phyloP scores from a whole-genome alignment of 805 yeast species.

The Teunomyces panamensis region DNA sequence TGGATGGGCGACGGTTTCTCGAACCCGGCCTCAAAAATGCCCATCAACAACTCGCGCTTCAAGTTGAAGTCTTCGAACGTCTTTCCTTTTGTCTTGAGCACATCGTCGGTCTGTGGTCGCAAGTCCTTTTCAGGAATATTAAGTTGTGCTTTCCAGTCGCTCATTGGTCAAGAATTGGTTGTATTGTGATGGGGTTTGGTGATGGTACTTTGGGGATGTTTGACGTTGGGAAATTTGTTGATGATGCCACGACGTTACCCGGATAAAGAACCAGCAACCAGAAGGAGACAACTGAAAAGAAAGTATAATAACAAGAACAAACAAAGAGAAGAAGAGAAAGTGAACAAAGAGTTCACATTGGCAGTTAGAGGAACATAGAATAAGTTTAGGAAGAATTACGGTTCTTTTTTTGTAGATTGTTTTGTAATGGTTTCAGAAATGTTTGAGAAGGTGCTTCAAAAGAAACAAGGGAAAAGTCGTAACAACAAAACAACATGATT shows the following conservation, averaged over 20 bases:
- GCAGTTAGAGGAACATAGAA: no score
- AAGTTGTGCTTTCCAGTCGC: constrained; percentile 66
- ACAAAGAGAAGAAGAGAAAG: no score
- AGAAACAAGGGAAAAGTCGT: no score
- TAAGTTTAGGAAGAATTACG: no score
- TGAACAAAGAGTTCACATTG: no score
- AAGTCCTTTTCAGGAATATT: constrained; percentile 80
- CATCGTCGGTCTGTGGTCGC: constrained; percentile 98
- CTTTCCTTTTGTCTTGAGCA: constrained; percentile 83
- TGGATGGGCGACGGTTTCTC: constrained; percentile 98
- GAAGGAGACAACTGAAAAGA: not conserved
- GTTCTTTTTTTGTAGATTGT: no score
- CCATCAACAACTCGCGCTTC: constrained; percentile 93
- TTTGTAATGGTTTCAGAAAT: no score
- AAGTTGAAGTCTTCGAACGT: constrained; percentile 89
- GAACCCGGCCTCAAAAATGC: constrained; percentile 97
- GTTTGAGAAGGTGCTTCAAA: no score
- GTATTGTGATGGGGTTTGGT: not conserved
- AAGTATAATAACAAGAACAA: not conserved
- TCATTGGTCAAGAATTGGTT: not conserved
- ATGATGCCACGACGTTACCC: constrained; percentile 1
- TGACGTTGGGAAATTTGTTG: constrained; percentile 3
- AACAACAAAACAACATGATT: no score
- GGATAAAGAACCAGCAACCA: not conserved
- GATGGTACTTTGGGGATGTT: not conserved